phyloP scores from a whole-genome alignment of 768 basidiomycete genomes.

The Boletales sp. region DNA sequence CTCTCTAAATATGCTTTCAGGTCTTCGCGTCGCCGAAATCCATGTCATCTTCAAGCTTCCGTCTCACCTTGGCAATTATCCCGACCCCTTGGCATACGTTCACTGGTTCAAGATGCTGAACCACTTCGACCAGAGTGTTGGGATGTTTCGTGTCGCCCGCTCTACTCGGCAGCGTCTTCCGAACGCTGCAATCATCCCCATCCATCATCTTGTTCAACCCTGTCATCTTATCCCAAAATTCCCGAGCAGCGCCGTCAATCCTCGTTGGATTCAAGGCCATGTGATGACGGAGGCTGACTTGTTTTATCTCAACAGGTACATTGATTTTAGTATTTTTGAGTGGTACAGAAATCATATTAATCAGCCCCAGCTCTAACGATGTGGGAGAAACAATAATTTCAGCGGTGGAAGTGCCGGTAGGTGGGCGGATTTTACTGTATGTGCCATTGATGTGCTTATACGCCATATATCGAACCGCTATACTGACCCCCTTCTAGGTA shows the following conservation, averaged over 20 bases:
- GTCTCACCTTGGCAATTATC: constrained; percentile 2
- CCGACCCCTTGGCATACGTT: constrained; percentile 24
- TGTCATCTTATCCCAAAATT: background rate
- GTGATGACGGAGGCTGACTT: too few species aligned
- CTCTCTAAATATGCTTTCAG: constrained; percentile 8
- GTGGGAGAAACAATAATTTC: too few species aligned
- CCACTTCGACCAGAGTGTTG: background rate
- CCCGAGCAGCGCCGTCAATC: background rate
- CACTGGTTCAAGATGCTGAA: constrained; percentile 19
- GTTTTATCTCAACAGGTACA: too few species aligned
- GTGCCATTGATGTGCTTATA: too few species aligned
- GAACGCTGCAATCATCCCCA: background rate
- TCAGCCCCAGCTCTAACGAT: too few species aligned
- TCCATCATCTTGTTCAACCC: background rate
- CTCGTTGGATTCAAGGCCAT: background rate
- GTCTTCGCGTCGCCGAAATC: constrained; percentile 23
- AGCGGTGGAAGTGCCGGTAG: too few species aligned
- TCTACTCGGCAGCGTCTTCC: background rate
- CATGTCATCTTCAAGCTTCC: constrained; percentile 27
- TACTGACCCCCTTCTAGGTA: too few species aligned
- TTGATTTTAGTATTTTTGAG: too few species aligned
- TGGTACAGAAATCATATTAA: too few species aligned
- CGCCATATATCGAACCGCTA: too few species aligned
- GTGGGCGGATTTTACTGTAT: too few species aligned
- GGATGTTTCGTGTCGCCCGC: too few species aligned